Conservation (phyloP, 257 asterid species). For the Solanum medicagineum region DNA sequence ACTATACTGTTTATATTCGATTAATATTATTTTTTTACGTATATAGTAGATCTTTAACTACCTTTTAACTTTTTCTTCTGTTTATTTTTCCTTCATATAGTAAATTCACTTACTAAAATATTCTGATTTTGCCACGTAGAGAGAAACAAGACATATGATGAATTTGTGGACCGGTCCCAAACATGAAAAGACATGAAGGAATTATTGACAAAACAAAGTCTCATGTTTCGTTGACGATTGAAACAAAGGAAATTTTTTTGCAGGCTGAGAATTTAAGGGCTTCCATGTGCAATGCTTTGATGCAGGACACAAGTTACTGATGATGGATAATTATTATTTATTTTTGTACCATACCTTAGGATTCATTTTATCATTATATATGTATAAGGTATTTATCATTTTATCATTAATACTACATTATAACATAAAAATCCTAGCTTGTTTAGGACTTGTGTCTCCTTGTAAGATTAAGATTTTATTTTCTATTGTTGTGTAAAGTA, state of each 20-base stretch:
- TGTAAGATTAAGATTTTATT: too few species aligned
- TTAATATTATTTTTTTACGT: too few species aligned
- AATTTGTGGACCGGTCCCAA: not conserved
- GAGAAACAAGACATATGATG: not conserved
- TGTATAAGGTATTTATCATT: not conserved
- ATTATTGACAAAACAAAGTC: not conserved
- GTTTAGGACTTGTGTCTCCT: not conserved
- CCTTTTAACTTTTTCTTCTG: too few species aligned
- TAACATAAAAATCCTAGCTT: not conserved
- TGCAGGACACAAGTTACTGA: not conserved
- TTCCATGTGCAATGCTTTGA: not conserved
- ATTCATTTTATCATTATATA: not conserved
- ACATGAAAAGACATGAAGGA: not conserved
- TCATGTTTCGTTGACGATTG: not conserved
- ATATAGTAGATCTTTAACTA: too few species aligned
- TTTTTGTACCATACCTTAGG: not conserved
- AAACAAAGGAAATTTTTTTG: not conserved
- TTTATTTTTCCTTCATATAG: too few species aligned
- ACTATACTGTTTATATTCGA: too few species aligned
- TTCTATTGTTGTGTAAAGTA: too few species aligned
- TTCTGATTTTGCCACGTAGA: not conserved
- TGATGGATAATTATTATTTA: not conserved
- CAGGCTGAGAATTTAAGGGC: not conserved
- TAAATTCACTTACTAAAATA: too few species aligned
- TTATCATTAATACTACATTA: not conserved